Base-by-base conservation (phyloP, 176 grass and related monocot genomes). In the Triticum monococcum region DNA sequence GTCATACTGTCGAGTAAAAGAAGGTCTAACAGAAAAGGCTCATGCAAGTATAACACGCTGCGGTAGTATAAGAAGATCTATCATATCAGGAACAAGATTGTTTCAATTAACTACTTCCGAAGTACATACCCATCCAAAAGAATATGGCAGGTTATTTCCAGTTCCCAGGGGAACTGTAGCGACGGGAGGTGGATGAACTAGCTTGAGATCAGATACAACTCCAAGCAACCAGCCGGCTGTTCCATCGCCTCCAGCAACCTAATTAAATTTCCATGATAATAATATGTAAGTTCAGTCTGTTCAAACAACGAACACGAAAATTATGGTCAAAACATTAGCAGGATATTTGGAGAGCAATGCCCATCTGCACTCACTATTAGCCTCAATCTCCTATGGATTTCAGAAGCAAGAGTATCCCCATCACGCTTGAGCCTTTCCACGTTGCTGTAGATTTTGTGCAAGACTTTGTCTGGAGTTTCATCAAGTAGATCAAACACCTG, bases 191-290 rank as follows among this genome's bases (percentile, higher is more conserved):
- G 97, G 88, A 78, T 88, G 79, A 87, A 16, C 79, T 82, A 96
- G 85, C 83, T 96, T 96, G 81, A 99, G 92, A 92, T 99, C 92
- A 88, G 82, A 96, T 66, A 96, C 86, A 66, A 99, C 94, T 94
- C 97, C 92, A 89, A 99, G 92, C 75, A 99, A 79, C 97, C 97
- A 99, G 77, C 87, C 90, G 37, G 89, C 90, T 14, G 94, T 99
- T 84, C 97, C 97, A 76, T 99, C 97, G 85, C 97, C 94, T 85
- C 97, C 97, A 81, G 97, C 97, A 89, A 99, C 94, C 97, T 99
- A 89, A 88, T 87, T 52, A 85, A 33, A 79, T 88, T 82, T 80
- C 20, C 67, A 80, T 69, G 77, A 85, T 20, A 81, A 66, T 89
- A 25, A 36, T 23, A 68, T 23, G 8, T 59, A 91, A 84, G 30